Conservation (phyloP, 2,329 filamentous ascomycete genomes). For the Colletotrichum lupini region DNA sequence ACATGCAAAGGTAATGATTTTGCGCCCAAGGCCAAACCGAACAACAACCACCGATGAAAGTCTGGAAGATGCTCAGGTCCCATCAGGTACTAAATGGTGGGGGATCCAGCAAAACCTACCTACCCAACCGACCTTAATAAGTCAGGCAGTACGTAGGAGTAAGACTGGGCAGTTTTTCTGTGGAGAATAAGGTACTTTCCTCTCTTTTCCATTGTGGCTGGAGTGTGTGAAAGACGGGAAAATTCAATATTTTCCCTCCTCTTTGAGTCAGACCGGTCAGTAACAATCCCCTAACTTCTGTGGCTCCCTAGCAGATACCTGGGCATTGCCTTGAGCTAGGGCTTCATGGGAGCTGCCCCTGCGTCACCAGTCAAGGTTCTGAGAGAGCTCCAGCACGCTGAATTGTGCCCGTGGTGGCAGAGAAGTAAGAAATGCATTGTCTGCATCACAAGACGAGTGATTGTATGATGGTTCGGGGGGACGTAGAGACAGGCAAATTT, state of each 20-base stretch:
- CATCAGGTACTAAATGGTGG: not conserved
- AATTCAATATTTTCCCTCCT: not conserved
- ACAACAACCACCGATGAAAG: not conserved
- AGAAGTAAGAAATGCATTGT: not conserved
- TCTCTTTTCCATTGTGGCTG: not conserved
- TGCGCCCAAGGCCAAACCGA: not conserved
- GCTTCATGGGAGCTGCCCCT: not conserved
- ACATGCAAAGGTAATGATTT: not conserved
- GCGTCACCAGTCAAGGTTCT: not conserved
- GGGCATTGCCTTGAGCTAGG: not conserved
- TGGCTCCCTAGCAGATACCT: too few species aligned
- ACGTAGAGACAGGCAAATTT: not conserved
- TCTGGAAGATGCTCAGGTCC: not conserved
- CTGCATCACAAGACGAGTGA: not conserved
- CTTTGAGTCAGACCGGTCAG: slow-evolving; percentile 4
- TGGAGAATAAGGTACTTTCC: not conserved
- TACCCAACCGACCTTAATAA: too few species aligned
- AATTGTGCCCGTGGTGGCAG: not conserved
- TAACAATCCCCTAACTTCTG: not conserved
- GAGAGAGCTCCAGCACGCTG: not conserved
- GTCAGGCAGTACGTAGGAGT: not conserved
- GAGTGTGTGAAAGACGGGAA: not conserved
- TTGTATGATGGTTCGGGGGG: not conserved
- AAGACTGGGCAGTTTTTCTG: not conserved
- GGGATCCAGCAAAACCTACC: not conserved